These are phyloP conservation scores for Rubia occidens DNA, from an alignment of 305 asterid species.

Conservation along the genomic window DNA sequence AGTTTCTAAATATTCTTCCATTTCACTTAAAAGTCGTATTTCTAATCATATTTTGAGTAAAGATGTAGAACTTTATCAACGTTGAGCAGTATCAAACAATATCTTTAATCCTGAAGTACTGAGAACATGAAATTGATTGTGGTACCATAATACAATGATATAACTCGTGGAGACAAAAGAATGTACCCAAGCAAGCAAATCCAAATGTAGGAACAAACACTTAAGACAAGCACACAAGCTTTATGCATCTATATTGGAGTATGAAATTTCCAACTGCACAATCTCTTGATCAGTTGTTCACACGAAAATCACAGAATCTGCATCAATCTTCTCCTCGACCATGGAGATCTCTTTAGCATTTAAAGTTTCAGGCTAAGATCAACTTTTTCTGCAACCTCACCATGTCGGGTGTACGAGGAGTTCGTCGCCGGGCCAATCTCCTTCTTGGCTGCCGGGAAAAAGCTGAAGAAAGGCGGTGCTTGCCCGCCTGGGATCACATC, in stretches of 20 bases:
- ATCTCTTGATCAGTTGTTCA: neutral
- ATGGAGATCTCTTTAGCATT: constrained; percentile 7
- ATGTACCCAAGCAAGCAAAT: neutral
- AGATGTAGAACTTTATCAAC: too few species aligned
- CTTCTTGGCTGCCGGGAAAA: constrained; percentile 44
- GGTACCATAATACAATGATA: constrained; percentile 1
- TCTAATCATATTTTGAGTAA: too few species aligned
- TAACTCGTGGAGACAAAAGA: neutral
- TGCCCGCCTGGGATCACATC: constrained; percentile 25
- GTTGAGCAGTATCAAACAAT: too few species aligned
- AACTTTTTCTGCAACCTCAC: constrained; percentile 35
- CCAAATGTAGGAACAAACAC: constrained; percentile 2
- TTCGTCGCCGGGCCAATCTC: constrained; percentile 25
- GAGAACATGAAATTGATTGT: neutral
- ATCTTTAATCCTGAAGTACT: neutral
- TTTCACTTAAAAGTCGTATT: too few species aligned
- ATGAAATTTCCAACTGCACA: constrained; percentile 12
- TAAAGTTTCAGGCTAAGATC: constrained; percentile 78
- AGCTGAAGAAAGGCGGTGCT: constrained; percentile 32
- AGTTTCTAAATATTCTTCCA: too few species aligned
- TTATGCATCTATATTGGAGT: neutral
- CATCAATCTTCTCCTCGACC: neutral
- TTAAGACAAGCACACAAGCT: neutral
- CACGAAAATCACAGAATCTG: neutral
- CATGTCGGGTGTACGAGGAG: constrained; percentile 22